Conservation (phyloP, 1,139 yeast species). For the Blastobotrys elegans region DNA sequence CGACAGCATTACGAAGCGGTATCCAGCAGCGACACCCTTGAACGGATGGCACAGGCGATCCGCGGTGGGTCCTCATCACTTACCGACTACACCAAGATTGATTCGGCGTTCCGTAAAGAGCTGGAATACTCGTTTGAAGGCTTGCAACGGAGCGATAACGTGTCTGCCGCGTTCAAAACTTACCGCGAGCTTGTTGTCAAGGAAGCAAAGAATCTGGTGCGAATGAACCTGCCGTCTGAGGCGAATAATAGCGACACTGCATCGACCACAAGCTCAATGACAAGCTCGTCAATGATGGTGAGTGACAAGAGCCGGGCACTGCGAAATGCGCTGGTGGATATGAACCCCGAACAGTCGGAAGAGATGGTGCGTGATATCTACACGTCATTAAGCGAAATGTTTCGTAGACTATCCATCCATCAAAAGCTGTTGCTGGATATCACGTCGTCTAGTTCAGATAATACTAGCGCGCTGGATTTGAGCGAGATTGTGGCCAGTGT, state of each 20-base stretch:
- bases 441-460: slow-evolving; percentile 45
- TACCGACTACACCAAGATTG: slow-evolving; percentile 37
- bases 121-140: slow-evolving; percentile 49
- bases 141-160: slow-evolving; percentile 56
- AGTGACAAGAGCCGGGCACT: slow-evolving; percentile 36
- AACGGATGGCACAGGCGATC: slow-evolving; percentile 37
- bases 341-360: slow-evolving; percentile 72
- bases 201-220: slow-evolving; percentile 71
- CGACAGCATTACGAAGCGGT: slow-evolving; percentile 50
- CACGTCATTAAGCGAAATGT: slow-evolving; percentile 61
- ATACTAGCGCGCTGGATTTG: slow-evolving; percentile 24
- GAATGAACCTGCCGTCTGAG: slow-evolving; percentile 55
- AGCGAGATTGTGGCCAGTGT: slow-evolving; percentile 53
- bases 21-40: slow-evolving; percentile 46
- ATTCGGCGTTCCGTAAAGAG: slow-evolving; percentile 37
- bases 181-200: slow-evolving; percentile 64
- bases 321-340: slow-evolving; percentile 53
- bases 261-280: slow-evolving; percentile 26
- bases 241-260: slow-evolving; percentile 30
- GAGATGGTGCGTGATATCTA: slow-evolving; percentile 60
- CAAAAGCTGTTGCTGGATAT: slow-evolving; percentile 74
- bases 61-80: slow-evolving; percentile 26
- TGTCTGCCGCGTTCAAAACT: slow-evolving; percentile 56
- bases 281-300: slow-evolving; percentile 18
- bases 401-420: slow-evolving; percentile 69